Base-by-base conservation (phyloP, 2,329 filamentous ascomycete genomes). In the Fusarium lateritium region DNA sequence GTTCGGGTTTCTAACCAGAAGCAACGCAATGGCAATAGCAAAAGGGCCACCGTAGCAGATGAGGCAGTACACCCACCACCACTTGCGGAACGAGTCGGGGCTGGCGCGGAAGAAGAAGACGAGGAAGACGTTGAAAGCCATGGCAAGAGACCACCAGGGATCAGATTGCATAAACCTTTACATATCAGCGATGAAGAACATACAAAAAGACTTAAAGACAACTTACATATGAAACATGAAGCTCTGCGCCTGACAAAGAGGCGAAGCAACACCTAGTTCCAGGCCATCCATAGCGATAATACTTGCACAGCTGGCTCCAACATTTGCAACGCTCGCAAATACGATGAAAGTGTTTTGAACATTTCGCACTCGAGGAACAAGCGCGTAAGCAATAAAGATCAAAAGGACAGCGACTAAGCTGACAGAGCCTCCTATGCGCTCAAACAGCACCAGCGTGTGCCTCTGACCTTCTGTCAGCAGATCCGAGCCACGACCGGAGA, bases 81-180 rank as follows among this genome's bases (percentile, higher is more conserved):
- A 92, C 46, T 86, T 86, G n/a, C 87, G 85, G 74, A 94, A 94
- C 52, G 91, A 89, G 9, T 90, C 90, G 1, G 87, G 86, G 46
- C 83, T 87, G 47, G 84, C 83, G n/a, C 85, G 82, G 69, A 85
- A 85, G 78, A 88, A 89, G 76, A 89, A 89, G 61, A 89, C 87
- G 52, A 94, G 84, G 73, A 91, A 92, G 65, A 95, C 92, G 74
- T 95, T 96, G 75, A 91, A 84, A 5, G 92, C 92, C 92, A 96
- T 95, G 67, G 91, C 91, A 55, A 94, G 86, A 0, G 91, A 92
- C 92, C 90, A 94, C 80, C 92, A 86, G 0, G 90, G 89, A 78
- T 93, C 91, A 7, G 90, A 91, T 69, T 91, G 90, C 87, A 92
- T 91, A 77, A 93, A 94, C 88, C 90, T 93, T 66, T 11, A 8